Evolutionary conservation across 192 early-diverging fungal genomes (phyloP).

Genomic region (Chytriomyces confervae): DNA sequence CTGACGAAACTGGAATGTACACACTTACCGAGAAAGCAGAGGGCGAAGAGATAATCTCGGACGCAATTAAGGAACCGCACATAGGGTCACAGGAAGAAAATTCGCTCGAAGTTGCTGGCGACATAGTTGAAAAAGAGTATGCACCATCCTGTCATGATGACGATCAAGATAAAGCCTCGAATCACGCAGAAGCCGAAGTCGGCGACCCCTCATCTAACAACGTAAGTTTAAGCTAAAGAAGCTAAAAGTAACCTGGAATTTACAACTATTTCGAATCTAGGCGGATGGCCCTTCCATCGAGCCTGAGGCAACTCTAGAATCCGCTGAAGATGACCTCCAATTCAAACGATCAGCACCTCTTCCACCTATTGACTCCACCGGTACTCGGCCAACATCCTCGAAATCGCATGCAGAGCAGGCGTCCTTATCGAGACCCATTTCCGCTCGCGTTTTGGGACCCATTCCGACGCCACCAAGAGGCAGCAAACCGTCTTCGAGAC

Average conservation of each 20-base stretch:
- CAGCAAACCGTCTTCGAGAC: conserved; percentile 25
- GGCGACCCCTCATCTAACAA: background rate
- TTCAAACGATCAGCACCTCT: conserved; percentile 12
- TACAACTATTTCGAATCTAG: background rate
- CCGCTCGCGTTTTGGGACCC: conserved; percentile 7
- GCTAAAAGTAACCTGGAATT: background rate
- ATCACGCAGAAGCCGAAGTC: conserved; percentile 5
- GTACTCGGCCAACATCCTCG: conserved; percentile 2
- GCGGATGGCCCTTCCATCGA: background rate
- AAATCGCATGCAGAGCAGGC: background rate
- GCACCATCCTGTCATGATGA: background rate
- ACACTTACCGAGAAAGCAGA: too few relatives aligned
- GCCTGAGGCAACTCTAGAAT: background rate
- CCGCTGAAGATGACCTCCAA: background rate
- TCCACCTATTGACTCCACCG: conserved; percentile 19
- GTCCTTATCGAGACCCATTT: conserved; percentile 10
- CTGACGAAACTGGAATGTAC: background rate
- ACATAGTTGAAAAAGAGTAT: background rate
- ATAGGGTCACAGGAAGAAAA: too few relatives aligned
- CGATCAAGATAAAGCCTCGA: background rate
- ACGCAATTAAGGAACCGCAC: too few relatives aligned
- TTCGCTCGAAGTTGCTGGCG: background rate
- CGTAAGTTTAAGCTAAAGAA: background rate
- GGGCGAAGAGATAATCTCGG: too few relatives aligned
- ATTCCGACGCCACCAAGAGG: conserved; percentile 17